These are phyloP conservation scores for Papiliotrema nemorosa DNA, from an alignment of 1,284 basidiomycete species.

Conservation along the genomic window DNA sequence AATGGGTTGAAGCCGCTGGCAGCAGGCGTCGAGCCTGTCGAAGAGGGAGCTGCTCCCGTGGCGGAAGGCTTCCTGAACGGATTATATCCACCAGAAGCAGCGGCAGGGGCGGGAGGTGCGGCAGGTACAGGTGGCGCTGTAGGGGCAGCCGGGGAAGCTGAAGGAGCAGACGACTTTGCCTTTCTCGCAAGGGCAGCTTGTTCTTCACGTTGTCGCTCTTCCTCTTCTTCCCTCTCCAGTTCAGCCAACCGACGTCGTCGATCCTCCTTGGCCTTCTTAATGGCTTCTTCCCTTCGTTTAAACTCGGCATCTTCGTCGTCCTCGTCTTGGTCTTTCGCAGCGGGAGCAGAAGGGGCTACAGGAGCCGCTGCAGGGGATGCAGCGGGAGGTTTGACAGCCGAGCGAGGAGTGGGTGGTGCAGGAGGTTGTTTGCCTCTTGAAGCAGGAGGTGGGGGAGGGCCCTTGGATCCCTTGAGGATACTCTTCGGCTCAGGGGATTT, in stretches of 20 bases:
- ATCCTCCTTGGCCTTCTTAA: conserved; percentile 65
- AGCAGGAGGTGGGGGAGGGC: conserved; percentile 30
- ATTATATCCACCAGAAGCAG: conserved; percentile 35
- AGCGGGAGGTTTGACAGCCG: conserved; percentile 35
- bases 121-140: conserved; percentile 23
- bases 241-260: conserved; percentile 62
- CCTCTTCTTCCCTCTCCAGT: conserved; percentile 69
- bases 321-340: conserved; percentile 34
- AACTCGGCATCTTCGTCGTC: conserved; percentile 65
- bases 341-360: conserved; percentile 41
- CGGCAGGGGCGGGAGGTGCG: conserved; percentile 15
- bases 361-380: conserved; percentile 28
- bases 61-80: conserved; percentile 52
- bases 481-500: conserved; percentile 4
- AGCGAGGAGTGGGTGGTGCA: conserved; percentile 28
- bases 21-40: conserved; percentile 15
- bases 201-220: conserved; percentile 58
- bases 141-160: conserved; percentile 20
- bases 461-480: conserved; percentile 5
- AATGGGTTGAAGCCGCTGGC: conserved; percentile 50
- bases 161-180: conserved; percentile 18
- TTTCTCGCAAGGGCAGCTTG: conserved; percentile 55
- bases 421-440: conserved; percentile 16
- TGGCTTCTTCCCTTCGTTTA: conserved; percentile 60
- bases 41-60: conserved; percentile 16